phyloP scores from a whole-genome alignment of 2,329 filamentous ascomycete genomes.

The Nemania sp. region DNA sequence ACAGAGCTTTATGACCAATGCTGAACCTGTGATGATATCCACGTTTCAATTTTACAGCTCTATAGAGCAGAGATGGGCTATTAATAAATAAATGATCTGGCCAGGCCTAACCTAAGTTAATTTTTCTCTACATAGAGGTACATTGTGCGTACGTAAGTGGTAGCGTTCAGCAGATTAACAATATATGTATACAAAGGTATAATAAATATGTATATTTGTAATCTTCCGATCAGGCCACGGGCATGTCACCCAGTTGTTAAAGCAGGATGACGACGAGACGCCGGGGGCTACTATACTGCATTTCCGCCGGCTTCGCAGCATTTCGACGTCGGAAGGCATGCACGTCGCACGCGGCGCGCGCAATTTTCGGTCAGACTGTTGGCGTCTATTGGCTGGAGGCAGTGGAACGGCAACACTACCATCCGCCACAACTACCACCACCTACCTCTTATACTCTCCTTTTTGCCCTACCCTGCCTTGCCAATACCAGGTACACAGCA shows the following conservation, averaged over 20 bases:
- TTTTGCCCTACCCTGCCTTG: background rate
- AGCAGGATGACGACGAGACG: too few relatives aligned
- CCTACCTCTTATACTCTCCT: background rate
- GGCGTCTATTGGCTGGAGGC: slow-evolving; percentile 18
- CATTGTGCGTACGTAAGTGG: background rate
- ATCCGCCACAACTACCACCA: too few relatives aligned
- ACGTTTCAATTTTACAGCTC: slow-evolving; percentile 12
- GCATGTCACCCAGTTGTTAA: too few relatives aligned
- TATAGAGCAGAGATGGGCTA: background rate
- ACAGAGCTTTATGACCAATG: too few relatives aligned
- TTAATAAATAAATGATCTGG: background rate
- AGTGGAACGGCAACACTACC: slow-evolving; percentile 12
- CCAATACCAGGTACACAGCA: background rate
- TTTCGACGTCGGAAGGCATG: background rate
- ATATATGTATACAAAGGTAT: too few relatives aligned
- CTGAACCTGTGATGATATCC: slow-evolving; percentile 11
- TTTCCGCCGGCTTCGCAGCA: too few relatives aligned
- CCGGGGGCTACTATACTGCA: too few relatives aligned
- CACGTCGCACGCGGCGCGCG: background rate
- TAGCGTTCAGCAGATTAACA: too few relatives aligned
- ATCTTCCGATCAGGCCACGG: too few relatives aligned
- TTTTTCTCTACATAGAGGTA: background rate
- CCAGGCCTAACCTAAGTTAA: background rate
- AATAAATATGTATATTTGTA: too few relatives aligned
- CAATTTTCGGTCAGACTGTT: slow-evolving; percentile 22